Evolutionary conservation across 441 rosid genomes (phyloP), one percentile per base, ranked within the genome.

Genomic region (Gossypium schwendimanii): DNA sequence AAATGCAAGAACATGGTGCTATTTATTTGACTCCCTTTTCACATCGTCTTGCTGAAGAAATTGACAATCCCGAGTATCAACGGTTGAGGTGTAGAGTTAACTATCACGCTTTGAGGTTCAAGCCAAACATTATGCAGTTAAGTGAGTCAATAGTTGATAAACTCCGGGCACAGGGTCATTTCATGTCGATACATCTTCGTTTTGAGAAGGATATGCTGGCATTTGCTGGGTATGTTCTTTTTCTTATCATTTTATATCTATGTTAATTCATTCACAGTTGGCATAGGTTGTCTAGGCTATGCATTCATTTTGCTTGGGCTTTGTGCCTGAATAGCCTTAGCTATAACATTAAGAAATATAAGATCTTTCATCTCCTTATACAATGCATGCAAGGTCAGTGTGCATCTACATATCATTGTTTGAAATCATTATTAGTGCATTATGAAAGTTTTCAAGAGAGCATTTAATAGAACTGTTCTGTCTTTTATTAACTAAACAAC

Each of bases 191-290:
- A 71, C 98, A 93, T 83, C 99, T 95, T 80, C 98, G 97, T 71
- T 95, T 93, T 63, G 99, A 93, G 89, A 91, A 88, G 97, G 98
- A 95, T 82, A 95, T 95, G 99, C 87, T 95, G 77, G 92, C 98
- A 26, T 95, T 93, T 84, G 96, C 97, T 1, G 98, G 99, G 99
- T 95, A 91, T 70, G 85, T 67, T 75, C 76, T 80, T 73, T 73
- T 52, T 47, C 61, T 62, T 39, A 17, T 45, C 45, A 47, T 39
- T 64, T 72, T 70, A 21, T 36, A 20, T 67, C 50, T 63, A 47
- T 47, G 17, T 66, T 2, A 47, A 24, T 61, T 70, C 67, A 61
- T 71, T 26, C 17, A 4, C 47, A 65, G 20, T 50, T 14, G 44
- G 21, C 33, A 57, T 54, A 6, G 6, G 17, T 53, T 72, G 70